Percentiles rank a stretch among this genome's conserved stretches.
These are phyloP conservation scores for Diutina scorzettiae DNA, from an alignment of 1,139 yeast genomes.

Conservation along the genomic window DNA sequence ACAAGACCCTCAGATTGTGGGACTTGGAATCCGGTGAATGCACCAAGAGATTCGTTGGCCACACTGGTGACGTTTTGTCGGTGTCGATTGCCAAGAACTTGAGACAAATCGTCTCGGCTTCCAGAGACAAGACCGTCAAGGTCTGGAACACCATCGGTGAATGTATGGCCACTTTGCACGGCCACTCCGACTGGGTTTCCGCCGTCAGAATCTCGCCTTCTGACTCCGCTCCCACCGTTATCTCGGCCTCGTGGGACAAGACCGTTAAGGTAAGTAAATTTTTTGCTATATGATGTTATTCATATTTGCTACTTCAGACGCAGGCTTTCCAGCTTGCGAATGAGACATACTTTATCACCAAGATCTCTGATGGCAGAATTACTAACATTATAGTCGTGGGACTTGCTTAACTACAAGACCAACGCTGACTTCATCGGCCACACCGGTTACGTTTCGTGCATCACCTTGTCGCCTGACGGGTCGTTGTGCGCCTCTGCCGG, in stretches of 20 bases:
- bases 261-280: conserved; percentile 86
- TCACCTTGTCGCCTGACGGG: conserved; percentile 99
- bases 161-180: conserved; percentile 88
- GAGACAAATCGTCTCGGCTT: conserved; percentile 97
- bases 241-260: conserved; percentile 99
- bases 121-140: conserved; percentile 98
- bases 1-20: conserved; percentile 98
- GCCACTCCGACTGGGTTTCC: conserved; percentile 99
- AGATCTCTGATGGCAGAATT: conserved; percentile 75
- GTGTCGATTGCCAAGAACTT: conserved; percentile 95
- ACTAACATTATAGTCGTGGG: conserved; percentile 76
- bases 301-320: conserved; percentile 99
- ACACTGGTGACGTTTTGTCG: conserved; percentile 93
- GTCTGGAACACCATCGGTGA: conserved; percentile 99
- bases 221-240: conserved; percentile 59
- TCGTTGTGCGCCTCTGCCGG: conserved; percentile 99
- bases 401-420: conserved; percentile 73
- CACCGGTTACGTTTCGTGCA: conserved; percentile 97
- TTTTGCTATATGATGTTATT: conserved; percentile 45
- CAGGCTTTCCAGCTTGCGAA: conserved; percentile 33
- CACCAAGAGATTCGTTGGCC: conserved; percentile 94
- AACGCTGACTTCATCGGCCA: conserved; percentile 98
- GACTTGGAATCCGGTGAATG: conserved; percentile 91
- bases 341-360: conserved; percentile 97
- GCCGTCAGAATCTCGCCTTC: conserved; percentile 94